These are phyloP conservation scores for Trichoderma hamatum DNA, from an alignment of 2,329 filamentous ascomycete species.

Conservation along the genomic window DNA sequence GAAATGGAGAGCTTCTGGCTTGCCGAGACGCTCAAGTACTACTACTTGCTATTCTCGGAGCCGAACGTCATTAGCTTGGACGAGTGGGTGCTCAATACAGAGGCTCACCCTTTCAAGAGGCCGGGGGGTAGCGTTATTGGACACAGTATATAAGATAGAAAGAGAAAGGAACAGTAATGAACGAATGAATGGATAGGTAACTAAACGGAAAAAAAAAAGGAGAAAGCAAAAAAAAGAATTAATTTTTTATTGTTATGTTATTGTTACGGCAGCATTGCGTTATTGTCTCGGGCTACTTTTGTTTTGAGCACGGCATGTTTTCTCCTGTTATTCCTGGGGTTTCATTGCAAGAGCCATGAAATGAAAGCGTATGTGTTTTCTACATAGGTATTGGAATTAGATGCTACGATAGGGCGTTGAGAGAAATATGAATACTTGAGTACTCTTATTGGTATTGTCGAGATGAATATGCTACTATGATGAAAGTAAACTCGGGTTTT, in stretches of 20 bases:
- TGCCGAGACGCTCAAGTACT: constrained; percentile 90
- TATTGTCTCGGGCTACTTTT: not conserved
- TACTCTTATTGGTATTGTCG: not conserved
- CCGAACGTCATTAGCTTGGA: constrained; percentile 68
- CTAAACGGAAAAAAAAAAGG: not conserved
- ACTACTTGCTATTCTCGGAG: constrained; percentile 77
- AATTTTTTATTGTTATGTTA: not conserved
- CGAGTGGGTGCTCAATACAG: constrained; percentile 68
- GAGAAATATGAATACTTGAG: not conserved
- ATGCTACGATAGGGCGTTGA: not conserved
- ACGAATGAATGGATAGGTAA: not conserved
- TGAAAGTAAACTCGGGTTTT: not conserved
- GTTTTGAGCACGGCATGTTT: not conserved
- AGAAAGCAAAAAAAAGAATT: not conserved
- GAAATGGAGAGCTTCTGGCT: constrained; percentile 90
- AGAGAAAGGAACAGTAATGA: not conserved
- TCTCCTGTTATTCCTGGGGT: not conserved
- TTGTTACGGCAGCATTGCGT: not conserved
- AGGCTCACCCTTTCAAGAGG: constrained; percentile 61
- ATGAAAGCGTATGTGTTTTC: not conserved
- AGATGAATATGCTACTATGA: not conserved
- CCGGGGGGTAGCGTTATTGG: constrained; percentile 34
- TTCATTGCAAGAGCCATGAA: not conserved
- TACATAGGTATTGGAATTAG: constrained; percentile 5
- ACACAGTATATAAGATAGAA: constrained; percentile 8